phyloP scores from a whole-genome alignment of 208 protist species.

The Trichomonas tenax region DNA sequence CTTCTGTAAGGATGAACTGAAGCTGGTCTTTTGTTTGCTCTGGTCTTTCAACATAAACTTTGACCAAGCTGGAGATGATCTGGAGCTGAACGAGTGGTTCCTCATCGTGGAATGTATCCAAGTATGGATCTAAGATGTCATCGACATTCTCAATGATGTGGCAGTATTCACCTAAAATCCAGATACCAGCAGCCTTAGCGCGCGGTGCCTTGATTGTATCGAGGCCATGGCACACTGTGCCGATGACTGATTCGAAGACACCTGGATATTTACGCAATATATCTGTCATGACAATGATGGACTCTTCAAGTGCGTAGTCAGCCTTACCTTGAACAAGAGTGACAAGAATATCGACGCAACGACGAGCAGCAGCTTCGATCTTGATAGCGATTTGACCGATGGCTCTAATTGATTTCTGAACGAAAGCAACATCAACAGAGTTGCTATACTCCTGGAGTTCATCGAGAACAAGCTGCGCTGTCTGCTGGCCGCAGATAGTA shows the following conservation, averaged over 20 bases:
- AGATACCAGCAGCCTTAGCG: constrained; percentile 12
- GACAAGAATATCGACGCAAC: constrained; percentile 72
- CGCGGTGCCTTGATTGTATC: constrained; percentile 36
- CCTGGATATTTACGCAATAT: constrained; percentile 82
- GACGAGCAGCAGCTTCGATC: constrained; percentile 65
- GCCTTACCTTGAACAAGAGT: constrained; percentile 62
- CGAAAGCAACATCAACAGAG: constrained; percentile 87
- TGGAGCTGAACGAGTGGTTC: neutral
- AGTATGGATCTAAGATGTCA: constrained; percentile 59
- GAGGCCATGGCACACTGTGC: constrained; percentile 69
- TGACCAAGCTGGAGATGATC: neutral
- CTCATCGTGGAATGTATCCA: constrained; percentile 22
- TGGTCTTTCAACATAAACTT: neutral
- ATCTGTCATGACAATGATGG: constrained; percentile 80
- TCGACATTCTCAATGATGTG: constrained; percentile 79
- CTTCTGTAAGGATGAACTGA: neutral
- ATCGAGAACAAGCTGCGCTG: constrained; percentile 61
- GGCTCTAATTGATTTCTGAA: constrained; percentile 75
- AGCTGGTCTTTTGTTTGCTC: neutral
- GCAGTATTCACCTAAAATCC: constrained; percentile 61
- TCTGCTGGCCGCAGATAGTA: constrained; percentile 61
- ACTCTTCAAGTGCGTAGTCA: constrained; percentile 80
- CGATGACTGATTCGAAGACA: constrained; percentile 24
- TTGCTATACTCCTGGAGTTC: constrained; percentile 80
- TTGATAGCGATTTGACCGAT: constrained; percentile 90